Base-by-base conservation (phyloP, 192 early-diverging fungal genomes). In the Dissophora globulifera region DNA sequence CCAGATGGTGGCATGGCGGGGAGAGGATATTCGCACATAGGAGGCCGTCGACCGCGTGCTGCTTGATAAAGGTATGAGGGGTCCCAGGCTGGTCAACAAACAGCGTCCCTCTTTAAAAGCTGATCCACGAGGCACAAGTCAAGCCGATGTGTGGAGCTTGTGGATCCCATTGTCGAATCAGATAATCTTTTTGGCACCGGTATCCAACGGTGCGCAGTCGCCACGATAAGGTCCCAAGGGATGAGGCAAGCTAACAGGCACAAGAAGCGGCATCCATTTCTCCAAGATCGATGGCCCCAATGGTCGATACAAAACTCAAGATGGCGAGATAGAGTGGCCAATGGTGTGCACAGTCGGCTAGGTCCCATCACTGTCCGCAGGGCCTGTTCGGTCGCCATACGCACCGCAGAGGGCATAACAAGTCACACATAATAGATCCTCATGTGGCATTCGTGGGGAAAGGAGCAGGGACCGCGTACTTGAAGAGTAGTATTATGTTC, bases 401-500 rank as follows among this genome's bases (percentile, higher is more conserved):
- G 57, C 57, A 46, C 10, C n/a, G 40, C 43, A n/a, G 43, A n/a
- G 15, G 15, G 17, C n/a, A 45, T 45, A n/a, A 12, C 40, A 48
- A 32, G 43, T 32, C 30, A 32, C 29, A 43, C 5, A 59, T n/a
- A 48, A 46, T 29, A 53, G 57, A 59, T 59, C 42, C 57, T 29
- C 25, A 22, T 59, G 32, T 32, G 57, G 57, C 57, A 16, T 12
- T 32, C 22, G 43, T 27, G 43, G 29, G 43, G 47, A n/a, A 59
- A 59, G 47, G 43, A 33, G 57, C 25, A 32, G n/a, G 43, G 29
- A 13, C 42, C 52, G 46, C 58, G 22, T 23, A 27, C 69, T 60
- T 64, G 69, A 66, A 43, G 46, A 70, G 67, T 66, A 79, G 30
- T n/a, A 71, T 59, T 45, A 58, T 62, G 64, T 82, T 79, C 79